phyloP scores from a whole-genome alignment of 495 filamentous ascomycete species.

The Aspergillus haitiensis region DNA sequence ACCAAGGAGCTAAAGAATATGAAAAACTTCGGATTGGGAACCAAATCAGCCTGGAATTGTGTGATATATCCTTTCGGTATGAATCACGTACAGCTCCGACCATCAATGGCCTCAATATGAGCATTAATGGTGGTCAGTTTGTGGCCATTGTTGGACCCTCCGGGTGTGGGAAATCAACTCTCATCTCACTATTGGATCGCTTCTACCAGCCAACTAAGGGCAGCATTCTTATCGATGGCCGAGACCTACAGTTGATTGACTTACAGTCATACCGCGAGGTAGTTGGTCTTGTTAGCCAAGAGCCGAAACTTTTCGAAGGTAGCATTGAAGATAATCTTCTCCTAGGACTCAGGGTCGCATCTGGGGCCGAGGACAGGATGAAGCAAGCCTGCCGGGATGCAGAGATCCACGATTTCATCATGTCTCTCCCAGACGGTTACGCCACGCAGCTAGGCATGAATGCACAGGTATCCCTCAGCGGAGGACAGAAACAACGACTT shows the following conservation, averaged over 20 bases:
- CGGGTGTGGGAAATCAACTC: conserved; percentile 71
- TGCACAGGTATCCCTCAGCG: conserved; percentile 58
- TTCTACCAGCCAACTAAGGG: conserved; percentile 61
- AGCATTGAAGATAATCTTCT: conserved; percentile 63
- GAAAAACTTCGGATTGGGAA: not conserved
- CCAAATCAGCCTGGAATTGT: conserved; percentile 32
- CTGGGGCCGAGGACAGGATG: conserved; percentile 48
- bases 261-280: conserved; percentile 47
- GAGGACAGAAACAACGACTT: conserved; percentile 70
- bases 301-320: conserved; percentile 61
- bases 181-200: conserved; percentile 61
- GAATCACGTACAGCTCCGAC: conserved; percentile 51
- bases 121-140: conserved; percentile 62
- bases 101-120: conserved; percentile 40
- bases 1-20: no score
- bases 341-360: conserved; percentile 47
- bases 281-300: conserved; percentile 63
- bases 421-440: conserved; percentile 50
- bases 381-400: conserved; percentile 54
- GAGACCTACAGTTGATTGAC: conserved; percentile 48
- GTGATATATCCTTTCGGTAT: conserved; percentile 60
- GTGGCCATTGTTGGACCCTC: conserved; percentile 68
- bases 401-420: conserved; percentile 59
- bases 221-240: conserved; percentile 52
- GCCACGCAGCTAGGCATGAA: conserved; percentile 26